Evolutionary conservation across 257 asterid genomes (phyloP), one percentile per base, ranked within the genome.

Genomic region (Handroanthus guayacan): DNA sequence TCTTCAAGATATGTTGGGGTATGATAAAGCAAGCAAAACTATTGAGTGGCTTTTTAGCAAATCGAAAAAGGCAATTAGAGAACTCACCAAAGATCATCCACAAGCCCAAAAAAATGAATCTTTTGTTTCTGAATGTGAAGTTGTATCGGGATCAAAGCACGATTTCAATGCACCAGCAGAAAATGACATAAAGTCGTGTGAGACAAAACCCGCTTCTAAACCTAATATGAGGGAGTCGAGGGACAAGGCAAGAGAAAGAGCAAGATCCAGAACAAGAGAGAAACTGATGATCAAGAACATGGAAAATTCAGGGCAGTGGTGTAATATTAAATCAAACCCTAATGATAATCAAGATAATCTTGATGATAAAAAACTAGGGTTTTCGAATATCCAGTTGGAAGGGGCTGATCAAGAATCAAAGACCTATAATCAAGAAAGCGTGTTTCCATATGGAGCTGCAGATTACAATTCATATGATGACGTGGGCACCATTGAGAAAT

Each of bases 21-120:
- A 80, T 8, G 97, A 91, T 56, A 91, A 91, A 16, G 95, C 95
- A 0, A 91, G 97, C 87, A 86, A 91, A 31, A 91, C 97, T 1
- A 91, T 91, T 0, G 97, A 89, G 79, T 91, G 97, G 97, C 83
- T 91, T 13, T 86, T 91, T 31, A 68, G 84, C 2, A 84, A 91
- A 17, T 89, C 97, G 25, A 87, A 83, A 48, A 79, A 81, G 76
- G 90, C 93, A 8, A 91, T 91, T 76, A 84, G 84, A 63, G 91
- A 91, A 65, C 83, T 91, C 58, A 37, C 50, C 66, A 45, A 54
- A 14, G 82, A 77, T n/a, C 72, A 62, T 38, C 72, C 72, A 10
- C 82, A 77, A 62, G 84, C 61, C 16, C 62, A 66, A 0, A 80
- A 81, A 87, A 81, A 81, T 13, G 89, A 80, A 6, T 81, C 88